Conservation (phyloP, 306 rosid species). For the Begonia fuchsioides region DNA sequence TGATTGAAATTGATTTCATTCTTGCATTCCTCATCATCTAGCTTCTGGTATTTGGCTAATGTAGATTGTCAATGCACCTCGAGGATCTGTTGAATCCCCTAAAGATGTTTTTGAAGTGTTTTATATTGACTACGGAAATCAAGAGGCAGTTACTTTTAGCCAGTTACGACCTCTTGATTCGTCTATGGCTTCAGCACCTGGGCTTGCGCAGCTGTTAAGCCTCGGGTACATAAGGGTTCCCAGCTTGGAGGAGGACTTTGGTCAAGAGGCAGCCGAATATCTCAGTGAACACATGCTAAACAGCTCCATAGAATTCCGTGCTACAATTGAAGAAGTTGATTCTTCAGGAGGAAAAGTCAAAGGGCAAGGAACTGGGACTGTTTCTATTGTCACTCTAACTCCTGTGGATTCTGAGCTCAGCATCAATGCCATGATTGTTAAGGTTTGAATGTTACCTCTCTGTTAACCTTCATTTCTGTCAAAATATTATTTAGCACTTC, state of each 20-base stretch:
- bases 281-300: slow-evolving; percentile 46
- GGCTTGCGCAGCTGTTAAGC: slow-evolving; percentile 79
- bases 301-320: slow-evolving; percentile 64
- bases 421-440: slow-evolving; percentile 74
- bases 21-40: too few relatives aligned
- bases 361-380: slow-evolving; percentile 89
- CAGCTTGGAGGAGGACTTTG: slow-evolving; percentile 73
- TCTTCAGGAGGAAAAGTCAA: slow-evolving; percentile 75
- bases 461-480: slow-evolving; percentile 7
- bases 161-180: slow-evolving; percentile 72
- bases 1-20: too few relatives aligned
- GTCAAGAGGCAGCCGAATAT: slow-evolving; percentile 86
- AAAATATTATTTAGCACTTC: too few relatives aligned
- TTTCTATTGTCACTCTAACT: slow-evolving; percentile 60
- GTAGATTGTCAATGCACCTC: slow-evolving; percentile 77
- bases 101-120: slow-evolving; percentile 75
- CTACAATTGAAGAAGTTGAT: slow-evolving; percentile 84
- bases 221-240: slow-evolving; percentile 86
- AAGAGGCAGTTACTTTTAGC: slow-evolving; percentile 63
- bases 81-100: slow-evolving; percentile 75
- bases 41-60: slow-evolving; percentile 10
- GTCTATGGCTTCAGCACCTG: slow-evolving; percentile 69
- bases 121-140: slow-evolving; percentile 89
- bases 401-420: slow-evolving; percentile 82
- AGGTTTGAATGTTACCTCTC: slow-evolving; percentile 31